Percentiles rank a stretch among this genome's conserved stretches.
phyloP scores from a whole-genome alignment of 495 filamentous ascomycete species.

The Podospora australis region DNA sequence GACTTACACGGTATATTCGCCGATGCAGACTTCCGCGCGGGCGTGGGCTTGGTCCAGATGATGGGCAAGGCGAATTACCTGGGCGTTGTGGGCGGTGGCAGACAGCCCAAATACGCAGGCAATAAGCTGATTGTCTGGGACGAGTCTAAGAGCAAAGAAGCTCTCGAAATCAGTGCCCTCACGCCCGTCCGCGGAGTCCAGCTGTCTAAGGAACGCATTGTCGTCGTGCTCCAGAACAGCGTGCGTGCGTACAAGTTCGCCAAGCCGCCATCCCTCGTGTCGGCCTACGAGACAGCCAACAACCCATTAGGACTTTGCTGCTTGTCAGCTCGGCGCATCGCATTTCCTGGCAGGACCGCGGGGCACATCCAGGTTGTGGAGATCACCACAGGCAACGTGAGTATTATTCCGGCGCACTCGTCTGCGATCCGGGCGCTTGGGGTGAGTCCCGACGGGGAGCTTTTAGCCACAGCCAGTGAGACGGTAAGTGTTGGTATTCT shows the following conservation, averaged over 20 bases:
- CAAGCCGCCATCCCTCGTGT: slow-evolving; percentile 63
- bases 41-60: slow-evolving; percentile 80
- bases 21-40: slow-evolving; percentile 69
- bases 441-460: slow-evolving; percentile 70
- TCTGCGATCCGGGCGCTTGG: slow-evolving; percentile 71
- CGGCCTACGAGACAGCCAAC: slow-evolving; percentile 77
- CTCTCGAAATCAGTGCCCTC: slow-evolving; percentile 47
- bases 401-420: slow-evolving; percentile 88
- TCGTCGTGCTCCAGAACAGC: slow-evolving; percentile 74
- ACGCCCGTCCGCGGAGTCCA: slow-evolving; percentile 71
- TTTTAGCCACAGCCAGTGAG: slow-evolving; percentile 88
- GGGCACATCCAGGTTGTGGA: slow-evolving; percentile 94
- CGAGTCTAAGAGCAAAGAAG: slow-evolving; percentile 68
- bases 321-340: slow-evolving; percentile 62
- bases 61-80: slow-evolving; percentile 82
- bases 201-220: slow-evolving; percentile 69
- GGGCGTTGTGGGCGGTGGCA: slow-evolving; percentile 84
- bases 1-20: too few relatives aligned
- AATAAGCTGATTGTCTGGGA: slow-evolving; percentile 97
- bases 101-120: slow-evolving; percentile 74
- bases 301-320: slow-evolving; percentile 79
- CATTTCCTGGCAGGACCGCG: slow-evolving; percentile 74
- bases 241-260: slow-evolving; percentile 78
- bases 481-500: slow-evolving; percentile 52
- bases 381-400: slow-evolving; percentile 73